A percentile compares a stretch with the other conserved stretches of the same genome.
These are phyloP conservation scores for Cytospora leucostoma DNA, from an alignment of 2,329 filamentous ascomycete species.

Conservation along the genomic window DNA sequence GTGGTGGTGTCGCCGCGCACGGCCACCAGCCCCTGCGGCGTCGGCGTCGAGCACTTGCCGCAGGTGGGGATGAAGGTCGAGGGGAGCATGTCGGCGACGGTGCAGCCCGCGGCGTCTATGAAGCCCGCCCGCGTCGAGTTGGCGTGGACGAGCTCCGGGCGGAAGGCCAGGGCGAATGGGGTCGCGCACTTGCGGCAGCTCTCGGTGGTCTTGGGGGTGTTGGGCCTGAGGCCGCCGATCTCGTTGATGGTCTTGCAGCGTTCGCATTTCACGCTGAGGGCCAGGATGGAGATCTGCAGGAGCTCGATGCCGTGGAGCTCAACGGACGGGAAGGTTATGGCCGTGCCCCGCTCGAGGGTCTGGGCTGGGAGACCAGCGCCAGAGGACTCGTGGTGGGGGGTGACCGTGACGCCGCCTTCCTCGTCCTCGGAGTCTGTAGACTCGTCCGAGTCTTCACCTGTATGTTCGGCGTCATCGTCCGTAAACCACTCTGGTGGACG, in stretches of 20 bases:
- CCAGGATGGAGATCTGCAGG: constrained; percentile 67
- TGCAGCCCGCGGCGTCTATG: constrained; percentile 74
- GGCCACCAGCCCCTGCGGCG: constrained; percentile 66
- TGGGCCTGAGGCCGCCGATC: constrained; percentile 64
- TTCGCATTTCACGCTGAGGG: constrained; percentile 73
- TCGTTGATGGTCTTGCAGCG: constrained; percentile 76
- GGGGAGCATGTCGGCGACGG: constrained; percentile 73
- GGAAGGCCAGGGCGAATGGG: constrained; percentile 56
- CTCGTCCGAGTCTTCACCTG: constrained; percentile 49
- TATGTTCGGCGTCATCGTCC: constrained; percentile 48
- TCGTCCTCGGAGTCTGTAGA: constrained; percentile 43
- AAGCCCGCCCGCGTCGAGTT: constrained; percentile 77
- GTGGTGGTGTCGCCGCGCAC: constrained; percentile 73
- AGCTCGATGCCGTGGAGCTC: constrained; percentile 78
- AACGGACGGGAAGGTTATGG: constrained; percentile 75
- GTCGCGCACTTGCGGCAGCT: constrained; percentile 63
- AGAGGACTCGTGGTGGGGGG: constrained; percentile 30
- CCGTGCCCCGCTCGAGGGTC: constrained; percentile 66
- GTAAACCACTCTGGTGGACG: constrained; percentile 75
- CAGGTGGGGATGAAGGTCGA: constrained; percentile 81
- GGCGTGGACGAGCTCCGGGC: constrained; percentile 70
- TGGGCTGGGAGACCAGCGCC: constrained; percentile 36
- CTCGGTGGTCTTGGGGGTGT: constrained; percentile 47
- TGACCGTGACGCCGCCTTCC: constrained; percentile 46
- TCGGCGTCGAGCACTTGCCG: constrained; percentile 69